Percentiles rank a stretch among this genome's conserved stretches.
Evolutionary conservation across 331 rosid genomes (phyloP).

Genomic region (Stylosanthes scabra): DNA sequence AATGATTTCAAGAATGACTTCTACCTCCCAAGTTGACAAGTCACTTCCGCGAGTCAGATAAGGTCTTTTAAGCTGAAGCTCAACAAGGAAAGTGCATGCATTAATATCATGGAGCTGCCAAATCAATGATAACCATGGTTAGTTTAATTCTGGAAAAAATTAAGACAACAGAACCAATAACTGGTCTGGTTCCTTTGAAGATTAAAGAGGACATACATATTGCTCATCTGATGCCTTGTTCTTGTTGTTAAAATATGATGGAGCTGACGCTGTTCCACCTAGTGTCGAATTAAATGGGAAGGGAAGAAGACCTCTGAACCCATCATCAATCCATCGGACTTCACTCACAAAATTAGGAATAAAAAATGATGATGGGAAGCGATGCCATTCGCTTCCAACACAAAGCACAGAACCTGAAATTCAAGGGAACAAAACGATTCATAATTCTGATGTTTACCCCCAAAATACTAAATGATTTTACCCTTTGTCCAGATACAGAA

Average conservation of each 20-base stretch:
- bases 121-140: constrained; percentile 32
- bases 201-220: constrained; percentile 57
- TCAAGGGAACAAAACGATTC: not conserved
- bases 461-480: not conserved
- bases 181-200: not conserved
- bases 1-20: constrained; percentile 6
- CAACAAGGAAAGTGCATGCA: constrained; percentile 84
- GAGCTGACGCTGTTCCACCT: constrained; percentile 94
- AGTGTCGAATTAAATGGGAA: constrained; percentile 85
- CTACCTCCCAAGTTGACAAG: constrained; percentile 88
- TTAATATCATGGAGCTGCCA: constrained; percentile 76
- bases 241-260: constrained; percentile 79
- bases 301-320: constrained; percentile 95
- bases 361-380: constrained; percentile 92
- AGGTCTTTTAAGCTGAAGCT: constrained; percentile 89
- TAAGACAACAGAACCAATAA: constrained; percentile 7
- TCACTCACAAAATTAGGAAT: constrained; percentile 78
- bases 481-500: not conserved
- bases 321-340: constrained; percentile 95
- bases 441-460: not conserved
- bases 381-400: constrained; percentile 98
- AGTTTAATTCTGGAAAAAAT: constrained; percentile 25
- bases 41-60: constrained; percentile 87
- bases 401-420: constrained; percentile 82
- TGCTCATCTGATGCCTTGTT: constrained; percentile 83